Percentiles rank a stretch among this genome's conserved stretches.
Conservation (phyloP, 345 rosid genomes). For the Populus davidiana region DNA sequence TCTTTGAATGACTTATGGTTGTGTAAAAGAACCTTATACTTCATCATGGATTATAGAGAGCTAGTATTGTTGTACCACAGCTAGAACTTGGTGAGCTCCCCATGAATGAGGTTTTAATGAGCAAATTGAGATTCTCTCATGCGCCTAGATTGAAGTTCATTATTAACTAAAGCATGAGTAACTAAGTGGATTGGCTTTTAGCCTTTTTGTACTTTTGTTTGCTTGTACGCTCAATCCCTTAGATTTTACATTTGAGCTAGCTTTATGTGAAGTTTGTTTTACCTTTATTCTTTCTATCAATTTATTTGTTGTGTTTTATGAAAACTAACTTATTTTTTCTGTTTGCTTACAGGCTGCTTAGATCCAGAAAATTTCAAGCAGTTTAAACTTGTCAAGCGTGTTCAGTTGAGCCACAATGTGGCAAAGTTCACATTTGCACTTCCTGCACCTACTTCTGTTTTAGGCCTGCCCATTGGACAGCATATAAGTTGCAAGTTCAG, state of each 20-base stretch:
- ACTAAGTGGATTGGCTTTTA: neutral
- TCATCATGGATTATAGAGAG: too few species aligned
- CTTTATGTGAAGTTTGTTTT: neutral
- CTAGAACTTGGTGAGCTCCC: too few species aligned
- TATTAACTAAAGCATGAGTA: too few species aligned
- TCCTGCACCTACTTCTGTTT: constrained; percentile 66
- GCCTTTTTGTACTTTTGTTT: neutral
- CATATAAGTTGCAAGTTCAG: constrained; percentile 91
- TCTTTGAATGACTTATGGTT: too few species aligned
- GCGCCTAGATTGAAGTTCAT: too few species aligned
- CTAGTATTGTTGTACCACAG: too few species aligned
- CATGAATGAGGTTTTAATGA: too few species aligned
- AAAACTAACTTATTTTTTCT: neutral
- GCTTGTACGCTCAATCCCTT: neutral
- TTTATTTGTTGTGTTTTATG: neutral
- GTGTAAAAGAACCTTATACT: too few species aligned
- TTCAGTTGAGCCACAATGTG: constrained; percentile 88
- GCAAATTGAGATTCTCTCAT: too few species aligned
- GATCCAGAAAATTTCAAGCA: constrained; percentile 89
- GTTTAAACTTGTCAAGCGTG: constrained; percentile 81
- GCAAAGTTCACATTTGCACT: constrained; percentile 85
- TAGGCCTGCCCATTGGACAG: constrained; percentile 98
- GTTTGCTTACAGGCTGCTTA: constrained; percentile 49
- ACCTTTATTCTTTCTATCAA: neutral
- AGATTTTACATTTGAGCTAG: neutral